These are phyloP conservation scores for Pseudocercospora eumusae DNA, from an alignment of 2,329 filamentous ascomycete species.

Conservation along the genomic window DNA sequence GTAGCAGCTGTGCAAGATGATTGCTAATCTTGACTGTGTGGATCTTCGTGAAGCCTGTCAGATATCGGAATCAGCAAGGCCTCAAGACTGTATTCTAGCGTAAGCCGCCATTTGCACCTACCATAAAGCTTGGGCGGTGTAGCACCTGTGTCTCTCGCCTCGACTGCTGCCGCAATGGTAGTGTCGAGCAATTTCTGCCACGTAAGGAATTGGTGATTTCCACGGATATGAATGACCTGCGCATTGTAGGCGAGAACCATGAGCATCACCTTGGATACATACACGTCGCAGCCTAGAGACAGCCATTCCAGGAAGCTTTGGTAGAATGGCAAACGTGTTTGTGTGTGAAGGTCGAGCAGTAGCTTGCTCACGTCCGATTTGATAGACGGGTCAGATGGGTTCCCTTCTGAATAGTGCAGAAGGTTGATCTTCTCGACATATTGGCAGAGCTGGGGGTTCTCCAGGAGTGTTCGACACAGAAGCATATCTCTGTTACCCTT, in stretches of 20 bases:
- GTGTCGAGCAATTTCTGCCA: not conserved
- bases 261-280: not conserved
- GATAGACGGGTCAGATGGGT: not conserved
- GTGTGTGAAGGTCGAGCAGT: not conserved
- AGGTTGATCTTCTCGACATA: not conserved
- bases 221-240: not conserved
- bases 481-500: not conserved
- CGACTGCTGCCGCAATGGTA: not conserved
- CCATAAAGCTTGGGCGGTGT: not conserved
- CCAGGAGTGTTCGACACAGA: not conserved
- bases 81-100: not conserved
- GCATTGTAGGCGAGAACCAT: not conserved
- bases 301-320: not conserved
- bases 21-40: not conserved
- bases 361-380: not conserved
- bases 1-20: not conserved
- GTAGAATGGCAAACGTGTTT: not conserved
- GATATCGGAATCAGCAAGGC: not conserved
- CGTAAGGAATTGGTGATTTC: not conserved
- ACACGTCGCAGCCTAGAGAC: not conserved
- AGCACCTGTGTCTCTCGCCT: not conserved
- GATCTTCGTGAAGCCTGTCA: not conserved
- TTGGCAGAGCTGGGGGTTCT: not conserved
- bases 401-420: not conserved
- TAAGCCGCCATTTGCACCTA: not conserved